Percentiles rank a stretch among this genome's conserved stretches.
phyloP scores from a whole-genome alignment of 2,329 filamentous ascomycete genomes.

The Berkeleyomyces basicola region DNA sequence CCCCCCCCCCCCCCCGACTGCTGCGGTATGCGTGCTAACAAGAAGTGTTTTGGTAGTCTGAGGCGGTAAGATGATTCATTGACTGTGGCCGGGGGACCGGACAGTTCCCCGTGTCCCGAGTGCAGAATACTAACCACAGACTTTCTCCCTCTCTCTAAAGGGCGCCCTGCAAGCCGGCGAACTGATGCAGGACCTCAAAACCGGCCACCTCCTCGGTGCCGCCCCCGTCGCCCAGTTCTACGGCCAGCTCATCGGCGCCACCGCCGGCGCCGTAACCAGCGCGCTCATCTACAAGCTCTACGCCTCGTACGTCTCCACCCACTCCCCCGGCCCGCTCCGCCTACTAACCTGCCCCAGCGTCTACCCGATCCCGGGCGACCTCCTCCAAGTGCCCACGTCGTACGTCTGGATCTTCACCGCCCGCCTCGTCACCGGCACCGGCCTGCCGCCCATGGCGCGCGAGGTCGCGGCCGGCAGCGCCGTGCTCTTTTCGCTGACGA shows the following conservation, averaged over 20 bases:
- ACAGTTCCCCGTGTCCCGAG: background rate
- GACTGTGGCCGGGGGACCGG: background rate
- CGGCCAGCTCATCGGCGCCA: constrained; percentile 83
- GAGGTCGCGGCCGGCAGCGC: constrained; percentile 67
- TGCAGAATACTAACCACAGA: background rate
- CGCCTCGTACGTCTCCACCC: constrained; percentile 33
- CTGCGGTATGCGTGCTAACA: background rate
- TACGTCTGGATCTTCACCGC: constrained; percentile 98
- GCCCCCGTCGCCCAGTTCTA: constrained; percentile 92
- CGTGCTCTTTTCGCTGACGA: constrained; percentile 53
- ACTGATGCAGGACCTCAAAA: constrained; percentile 93
- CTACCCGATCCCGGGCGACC: constrained; percentile 70
- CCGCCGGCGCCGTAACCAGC: constrained; percentile 69
- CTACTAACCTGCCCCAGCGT: constrained; percentile 37
- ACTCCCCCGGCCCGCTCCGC: background rate
- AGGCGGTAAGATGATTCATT: constrained; percentile 21
- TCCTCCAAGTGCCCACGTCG: constrained; percentile 87
- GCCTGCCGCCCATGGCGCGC: constrained; percentile 66
- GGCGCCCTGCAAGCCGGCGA: constrained; percentile 88
- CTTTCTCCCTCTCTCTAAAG: constrained; percentile 16
- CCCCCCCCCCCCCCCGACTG: background rate
- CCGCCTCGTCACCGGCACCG: constrained; percentile 76
- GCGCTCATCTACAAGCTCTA: constrained; percentile 83
- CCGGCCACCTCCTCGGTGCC: constrained; percentile 80
- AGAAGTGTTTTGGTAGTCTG: constrained; percentile 19